Percentiles rank a stretch among this genome's conserved stretches.
phyloP scores from a whole-genome alignment of 768 basidiomycete genomes.

The Tylopilus cervinicoccineus region DNA sequence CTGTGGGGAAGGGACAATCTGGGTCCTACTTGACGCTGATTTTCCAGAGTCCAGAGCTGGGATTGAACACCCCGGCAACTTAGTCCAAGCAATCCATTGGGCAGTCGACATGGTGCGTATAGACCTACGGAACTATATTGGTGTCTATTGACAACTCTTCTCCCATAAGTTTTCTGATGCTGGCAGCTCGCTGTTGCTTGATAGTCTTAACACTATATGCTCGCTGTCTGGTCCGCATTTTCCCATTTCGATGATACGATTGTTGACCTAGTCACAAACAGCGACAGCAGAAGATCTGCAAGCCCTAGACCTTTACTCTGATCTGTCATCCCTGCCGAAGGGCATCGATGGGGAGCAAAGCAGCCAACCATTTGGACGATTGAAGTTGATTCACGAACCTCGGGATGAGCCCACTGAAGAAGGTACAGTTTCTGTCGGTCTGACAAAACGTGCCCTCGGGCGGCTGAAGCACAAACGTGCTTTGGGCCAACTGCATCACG shows the following conservation, averaged over 20 bases:
- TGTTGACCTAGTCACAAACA: constrained; percentile 20
- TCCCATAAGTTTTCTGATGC: constrained; percentile 19
- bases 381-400: constrained; percentile 7
- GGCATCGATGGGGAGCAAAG: constrained; percentile 44
- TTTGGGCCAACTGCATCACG: constrained; percentile 28
- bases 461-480: constrained; percentile 51
- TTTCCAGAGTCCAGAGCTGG: constrained; percentile 27
- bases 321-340: constrained; percentile 59
- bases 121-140: not conserved
- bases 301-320: constrained; percentile 55
- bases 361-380: constrained; percentile 32
- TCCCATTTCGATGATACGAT: not conserved
- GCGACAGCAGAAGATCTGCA: constrained; percentile 48
- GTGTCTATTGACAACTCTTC: not conserved
- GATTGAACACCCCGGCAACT: constrained; percentile 13
- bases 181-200: constrained; percentile 32
- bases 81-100: constrained; percentile 33
- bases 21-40: constrained; percentile 48
- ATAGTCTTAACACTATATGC: constrained; percentile 44
- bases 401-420: constrained; percentile 6
- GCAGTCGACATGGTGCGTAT: constrained; percentile 37
- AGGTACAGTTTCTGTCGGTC: constrained; percentile 12
- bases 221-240: constrained; percentile 42
- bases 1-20: constrained; percentile 34
- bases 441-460: constrained; percentile 45